These are phyloP conservation scores for Tylopilus sp. DNA, from an alignment of 1,284 basidiomycete genomes.

Conservation along the genomic window DNA sequence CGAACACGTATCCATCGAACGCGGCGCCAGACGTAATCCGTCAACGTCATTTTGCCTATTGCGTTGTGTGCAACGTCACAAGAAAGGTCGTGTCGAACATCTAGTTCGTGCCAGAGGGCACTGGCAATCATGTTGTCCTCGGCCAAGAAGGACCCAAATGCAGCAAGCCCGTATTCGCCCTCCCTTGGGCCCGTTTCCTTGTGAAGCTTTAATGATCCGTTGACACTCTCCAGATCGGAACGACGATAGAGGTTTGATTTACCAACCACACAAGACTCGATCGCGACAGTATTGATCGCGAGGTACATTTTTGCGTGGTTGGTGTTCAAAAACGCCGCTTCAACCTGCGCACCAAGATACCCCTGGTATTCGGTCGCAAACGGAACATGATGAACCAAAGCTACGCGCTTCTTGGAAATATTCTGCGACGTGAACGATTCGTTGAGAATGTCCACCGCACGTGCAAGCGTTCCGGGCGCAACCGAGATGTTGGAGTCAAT, in stretches of 20 bases:
- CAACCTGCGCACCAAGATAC: conserved; percentile 77
- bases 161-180: conserved; percentile 57
- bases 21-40: conserved; percentile 80
- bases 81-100: conserved; percentile 80
- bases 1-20: conserved; percentile 93
- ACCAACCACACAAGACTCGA: conserved; percentile 96
- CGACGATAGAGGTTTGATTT: conserved; percentile 95
- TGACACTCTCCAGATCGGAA: conserved; percentile 76
- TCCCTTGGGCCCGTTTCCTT: conserved; percentile 29
- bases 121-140: conserved; percentile 96
- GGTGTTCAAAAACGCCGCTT: conserved; percentile 93
- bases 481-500: conserved; percentile 91
- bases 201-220: conserved; percentile 54
- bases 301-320: conserved; percentile 99
- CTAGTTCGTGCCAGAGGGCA: conserved; percentile 88
- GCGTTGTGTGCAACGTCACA: conserved; percentile 85
- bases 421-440: conserved; percentile 30
- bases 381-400: conserved; percentile 94
- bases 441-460: conserved; percentile 76
- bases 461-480: conserved; percentile 76
- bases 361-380: conserved; percentile 74
- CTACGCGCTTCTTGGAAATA: conserved; percentile 49
- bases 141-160: conserved; percentile 83
- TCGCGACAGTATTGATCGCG: conserved; percentile 82
- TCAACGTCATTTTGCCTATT: conserved; percentile 81